These are phyloP conservation scores for Lactuca sativa DNA, from an alignment of 129 eudicot species.

Conservation along the genomic window DNA sequence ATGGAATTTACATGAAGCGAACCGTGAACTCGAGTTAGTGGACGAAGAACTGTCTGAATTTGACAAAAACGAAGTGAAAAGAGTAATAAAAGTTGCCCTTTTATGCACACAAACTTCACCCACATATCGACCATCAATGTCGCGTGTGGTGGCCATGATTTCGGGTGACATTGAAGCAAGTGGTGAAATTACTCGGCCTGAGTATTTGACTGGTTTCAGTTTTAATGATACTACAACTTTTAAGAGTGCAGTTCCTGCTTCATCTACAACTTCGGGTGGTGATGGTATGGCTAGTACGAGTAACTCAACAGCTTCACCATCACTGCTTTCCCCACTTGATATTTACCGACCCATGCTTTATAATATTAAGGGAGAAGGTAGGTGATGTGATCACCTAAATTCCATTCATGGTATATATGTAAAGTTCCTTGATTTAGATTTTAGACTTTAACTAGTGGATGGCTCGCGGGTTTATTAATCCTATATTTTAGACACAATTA, in stretches of 20 bases:
- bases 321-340: constrained; percentile 1
- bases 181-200: constrained; percentile 43
- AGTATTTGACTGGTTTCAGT: constrained; percentile 49
- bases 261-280: not conserved
- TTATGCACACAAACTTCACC: constrained; percentile 60
- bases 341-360: constrained; percentile 28
- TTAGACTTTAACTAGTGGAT: no score
- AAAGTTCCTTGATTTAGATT: no score
- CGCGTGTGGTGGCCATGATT: constrained; percentile 68
- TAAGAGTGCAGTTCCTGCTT: not conserved
- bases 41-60: constrained; percentile 33
- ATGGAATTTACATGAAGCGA: constrained; percentile 53
- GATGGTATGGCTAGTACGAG: not conserved
- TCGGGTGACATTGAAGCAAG: constrained; percentile 53
- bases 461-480: no score
- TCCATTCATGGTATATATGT: no score
- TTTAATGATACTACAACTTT: constrained; percentile 42
- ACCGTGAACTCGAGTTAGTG: constrained; percentile 44
- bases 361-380: constrained; percentile 35
- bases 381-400: constrained; percentile 9
- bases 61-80: constrained; percentile 43
- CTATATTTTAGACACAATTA: no score
- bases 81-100: constrained; percentile 48
- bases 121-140: constrained; percentile 38
- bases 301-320: not conserved